Evolutionary conservation across 1,139 yeast species (phyloP).

Genomic region (Taphrina betulina): DNA sequence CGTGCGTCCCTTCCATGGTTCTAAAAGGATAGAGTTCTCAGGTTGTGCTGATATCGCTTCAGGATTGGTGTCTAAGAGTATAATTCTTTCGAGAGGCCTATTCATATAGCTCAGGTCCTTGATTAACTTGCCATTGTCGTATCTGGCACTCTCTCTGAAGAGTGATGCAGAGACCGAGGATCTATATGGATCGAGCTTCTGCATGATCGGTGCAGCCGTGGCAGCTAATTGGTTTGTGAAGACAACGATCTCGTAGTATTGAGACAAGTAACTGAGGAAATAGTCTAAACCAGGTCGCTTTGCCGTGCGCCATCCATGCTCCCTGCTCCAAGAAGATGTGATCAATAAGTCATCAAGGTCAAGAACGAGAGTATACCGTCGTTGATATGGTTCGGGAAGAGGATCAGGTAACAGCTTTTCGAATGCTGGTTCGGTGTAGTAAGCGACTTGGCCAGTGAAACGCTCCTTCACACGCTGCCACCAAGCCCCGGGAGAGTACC

Average conservation of each 20-base stretch:
- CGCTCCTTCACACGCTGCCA: conserved; percentile 69
- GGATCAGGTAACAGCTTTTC: conserved; percentile 90
- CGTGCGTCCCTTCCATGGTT: conserved; percentile 75
- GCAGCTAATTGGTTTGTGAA: conserved; percentile 83
- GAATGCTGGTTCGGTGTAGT: conserved; percentile 90
- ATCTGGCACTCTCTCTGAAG: conserved; percentile 86
- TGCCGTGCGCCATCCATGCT: conserved; percentile 97
- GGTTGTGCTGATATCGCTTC: conserved; percentile 80
- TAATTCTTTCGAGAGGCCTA: conserved; percentile 80
- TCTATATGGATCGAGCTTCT: conserved; percentile 88
- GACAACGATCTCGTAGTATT: conserved; percentile 90
- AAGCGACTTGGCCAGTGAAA: conserved; percentile 70
- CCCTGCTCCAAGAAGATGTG: conserved; percentile 88
- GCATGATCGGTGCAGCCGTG: conserved; percentile 79
- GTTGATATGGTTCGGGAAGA: conserved; percentile 86
- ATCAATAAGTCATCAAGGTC: conserved; percentile 85
- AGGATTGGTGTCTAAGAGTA: conserved; percentile 74
- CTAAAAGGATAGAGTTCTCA: conserved; percentile 80
- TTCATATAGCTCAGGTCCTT: conserved; percentile 83
- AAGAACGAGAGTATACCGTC: conserved; percentile 86
- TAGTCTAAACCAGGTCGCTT: conserved; percentile 98
- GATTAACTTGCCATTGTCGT: conserved; percentile 73
- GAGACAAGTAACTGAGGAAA: conserved; percentile 89
- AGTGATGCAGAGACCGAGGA: conserved; percentile 84
- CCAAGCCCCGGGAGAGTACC: conserved; percentile 63